phyloP scores from a whole-genome alignment of 352 stramenopile genomes.

The Globisporangium nodosum region DNA sequence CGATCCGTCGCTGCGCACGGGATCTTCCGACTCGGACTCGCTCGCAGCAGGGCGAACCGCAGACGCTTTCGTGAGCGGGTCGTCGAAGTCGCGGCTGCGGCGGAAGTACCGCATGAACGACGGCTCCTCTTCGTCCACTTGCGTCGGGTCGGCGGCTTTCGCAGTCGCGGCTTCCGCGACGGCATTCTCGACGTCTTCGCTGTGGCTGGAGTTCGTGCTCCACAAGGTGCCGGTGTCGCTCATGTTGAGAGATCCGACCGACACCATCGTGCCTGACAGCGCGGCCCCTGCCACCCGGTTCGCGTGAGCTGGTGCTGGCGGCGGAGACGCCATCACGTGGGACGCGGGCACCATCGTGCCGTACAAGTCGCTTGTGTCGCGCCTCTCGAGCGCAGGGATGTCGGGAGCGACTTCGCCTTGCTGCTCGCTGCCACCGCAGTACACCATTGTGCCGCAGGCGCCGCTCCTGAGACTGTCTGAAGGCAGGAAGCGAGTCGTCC shows the following conservation, averaged over 20 bases:
- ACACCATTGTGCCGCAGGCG: slow-evolving; percentile 51
- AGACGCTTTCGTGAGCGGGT: slow-evolving; percentile 6
- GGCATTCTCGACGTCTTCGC: slow-evolving; percentile 10
- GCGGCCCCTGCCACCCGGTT: neutral
- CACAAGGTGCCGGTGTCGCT: slow-evolving; percentile 7
- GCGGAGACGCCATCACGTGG: neutral
- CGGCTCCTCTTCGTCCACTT: slow-evolving; percentile 24
- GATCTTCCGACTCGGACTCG: neutral
- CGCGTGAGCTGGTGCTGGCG: slow-evolving; percentile 10
- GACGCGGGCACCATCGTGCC: slow-evolving; percentile 43
- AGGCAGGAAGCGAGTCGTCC: neutral
- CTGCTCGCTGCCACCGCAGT: slow-evolving; percentile 14
- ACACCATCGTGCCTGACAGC: slow-evolving; percentile 12
- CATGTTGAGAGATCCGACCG: neutral
- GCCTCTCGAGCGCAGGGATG: slow-evolving; percentile 17
- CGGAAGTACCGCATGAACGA: slow-evolving; percentile 87
- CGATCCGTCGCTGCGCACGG: neutral
- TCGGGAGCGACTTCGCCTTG: slow-evolving; percentile 1
- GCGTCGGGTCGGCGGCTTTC: neutral
- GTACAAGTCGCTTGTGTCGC: slow-evolving; percentile 54
- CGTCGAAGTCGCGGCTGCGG: slow-evolving; percentile 11
- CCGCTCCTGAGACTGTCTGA: slow-evolving; percentile 2
- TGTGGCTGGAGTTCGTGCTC: slow-evolving; percentile 2
- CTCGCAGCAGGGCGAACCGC: slow-evolving; percentile 9
- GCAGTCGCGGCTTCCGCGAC: slow-evolving; percentile 1